phyloP scores from a whole-genome alignment of 345 rosid species.

The Microcos paniculata region DNA sequence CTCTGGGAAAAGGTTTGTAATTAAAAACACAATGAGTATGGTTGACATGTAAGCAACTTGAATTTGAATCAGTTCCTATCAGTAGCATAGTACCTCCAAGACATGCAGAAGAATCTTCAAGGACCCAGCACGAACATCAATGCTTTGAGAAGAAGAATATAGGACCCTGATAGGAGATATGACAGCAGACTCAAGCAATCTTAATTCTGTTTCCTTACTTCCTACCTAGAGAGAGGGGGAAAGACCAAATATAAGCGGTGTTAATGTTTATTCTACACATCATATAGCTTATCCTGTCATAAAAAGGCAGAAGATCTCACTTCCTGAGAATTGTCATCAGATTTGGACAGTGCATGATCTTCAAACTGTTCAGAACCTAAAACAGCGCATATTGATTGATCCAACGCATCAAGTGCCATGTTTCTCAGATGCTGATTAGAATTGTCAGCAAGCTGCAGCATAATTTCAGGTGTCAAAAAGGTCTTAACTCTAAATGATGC shows the following conservation, averaged over 20 bases:
- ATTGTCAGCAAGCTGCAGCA: constrained; percentile 85
- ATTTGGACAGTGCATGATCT: constrained; percentile 42
- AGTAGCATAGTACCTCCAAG: constrained; percentile 64
- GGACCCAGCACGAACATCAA: constrained; percentile 79
- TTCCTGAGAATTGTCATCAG: constrained; percentile 37
- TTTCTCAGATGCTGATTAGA: constrained; percentile 75
- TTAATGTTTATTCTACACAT: constrained; percentile 2
- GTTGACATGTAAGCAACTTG: constrained; percentile 8
- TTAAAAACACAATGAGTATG: constrained; percentile 18
- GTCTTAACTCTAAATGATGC: constrained; percentile 13
- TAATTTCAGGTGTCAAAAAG: constrained; percentile 34
- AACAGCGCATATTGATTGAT: constrained; percentile 90
- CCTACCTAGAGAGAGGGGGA: constrained; percentile 41
- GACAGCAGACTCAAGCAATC: constrained; percentile 79
- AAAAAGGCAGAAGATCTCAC: constrained; percentile 48
- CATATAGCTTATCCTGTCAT: background rate
- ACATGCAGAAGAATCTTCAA: constrained; percentile 96
- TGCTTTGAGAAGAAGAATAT: constrained; percentile 75
- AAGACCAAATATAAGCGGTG: constrained; percentile 16
- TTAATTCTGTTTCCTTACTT: constrained; percentile 43
- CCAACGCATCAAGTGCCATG: constrained; percentile 93
- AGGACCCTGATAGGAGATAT: constrained; percentile 81
- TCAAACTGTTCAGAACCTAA: constrained; percentile 84
- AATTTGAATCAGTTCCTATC: constrained; percentile 4
- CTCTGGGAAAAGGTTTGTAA: constrained; percentile 48